These are phyloP conservation scores for Arachnomyces sp. DNA, from an alignment of 2,329 filamentous ascomycete genomes.

Conservation along the genomic window DNA sequence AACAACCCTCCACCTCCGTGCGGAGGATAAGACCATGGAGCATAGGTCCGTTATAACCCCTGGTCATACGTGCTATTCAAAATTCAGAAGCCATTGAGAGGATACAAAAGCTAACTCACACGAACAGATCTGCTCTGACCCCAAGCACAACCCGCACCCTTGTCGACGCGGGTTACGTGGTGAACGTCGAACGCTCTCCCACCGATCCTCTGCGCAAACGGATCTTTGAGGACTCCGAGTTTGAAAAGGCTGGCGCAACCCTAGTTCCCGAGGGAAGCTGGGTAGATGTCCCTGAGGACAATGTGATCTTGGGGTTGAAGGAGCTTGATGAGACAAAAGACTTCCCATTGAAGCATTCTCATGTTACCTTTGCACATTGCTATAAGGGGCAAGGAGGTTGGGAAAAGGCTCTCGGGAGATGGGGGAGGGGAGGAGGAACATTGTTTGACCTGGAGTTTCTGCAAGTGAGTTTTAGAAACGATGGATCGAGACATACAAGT, in stretches of 20 bases:
- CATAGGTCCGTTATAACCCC: conserved; percentile 11
- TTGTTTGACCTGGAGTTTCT: conserved; percentile 20
- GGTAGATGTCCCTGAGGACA: conserved; percentile 26
- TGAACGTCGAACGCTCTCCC: conserved; percentile 32
- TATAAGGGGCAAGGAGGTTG: conserved; percentile 19
- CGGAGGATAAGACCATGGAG: conserved; percentile 17
- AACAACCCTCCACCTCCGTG: conserved; percentile 14
- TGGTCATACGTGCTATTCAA: background rate
- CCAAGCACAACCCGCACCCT: conserved; percentile 33
- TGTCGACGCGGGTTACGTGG: conserved; percentile 32
- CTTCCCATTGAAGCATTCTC: conserved; percentile 15
- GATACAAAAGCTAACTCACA: background rate
- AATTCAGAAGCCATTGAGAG: background rate
- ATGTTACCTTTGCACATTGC: conserved; percentile 19
- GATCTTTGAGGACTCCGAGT: conserved; percentile 34
- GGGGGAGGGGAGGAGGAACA: conserved; percentile 15
- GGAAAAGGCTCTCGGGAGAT: conserved; percentile 16
- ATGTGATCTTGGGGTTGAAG: conserved; percentile 17
- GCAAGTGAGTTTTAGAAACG: conserved; percentile 8
- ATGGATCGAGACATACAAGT: background rate
- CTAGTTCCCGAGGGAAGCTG: conserved; percentile 35
- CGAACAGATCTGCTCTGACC: conserved; percentile 14
- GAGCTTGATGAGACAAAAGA: conserved; percentile 17
- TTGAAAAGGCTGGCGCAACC: conserved; percentile 32
- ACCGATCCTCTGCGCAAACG: conserved; percentile 18